Evolutionary conservation across 140 eudicot species (phyloP).

Genomic region (Flaveria floridana): DNA sequence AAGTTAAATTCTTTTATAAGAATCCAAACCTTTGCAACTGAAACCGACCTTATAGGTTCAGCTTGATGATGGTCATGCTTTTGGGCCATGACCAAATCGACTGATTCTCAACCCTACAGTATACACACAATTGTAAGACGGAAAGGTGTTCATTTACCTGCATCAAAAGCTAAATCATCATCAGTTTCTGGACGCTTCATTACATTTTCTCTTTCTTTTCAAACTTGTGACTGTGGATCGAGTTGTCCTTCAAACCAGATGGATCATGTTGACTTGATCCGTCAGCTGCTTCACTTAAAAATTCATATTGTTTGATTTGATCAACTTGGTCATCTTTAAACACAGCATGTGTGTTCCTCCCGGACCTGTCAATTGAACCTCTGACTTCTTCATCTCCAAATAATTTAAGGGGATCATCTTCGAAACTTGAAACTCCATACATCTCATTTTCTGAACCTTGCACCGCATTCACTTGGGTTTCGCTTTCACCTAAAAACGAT

Average conservation of each 20-base stretch:
- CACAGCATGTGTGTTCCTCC: conserved; percentile 2
- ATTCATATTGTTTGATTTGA: not conserved
- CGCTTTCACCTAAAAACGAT: not conserved
- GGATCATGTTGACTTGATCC: conserved; percentile 7
- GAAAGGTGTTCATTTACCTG: conserved; percentile 5
- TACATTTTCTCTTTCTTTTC: not conserved
- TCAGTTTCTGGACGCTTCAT: conserved; percentile 1
- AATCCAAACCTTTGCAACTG: not conserved
- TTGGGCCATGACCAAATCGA: not conserved
- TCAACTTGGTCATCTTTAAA: conserved; percentile 5
- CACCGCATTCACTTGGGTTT: conserved; percentile 6
- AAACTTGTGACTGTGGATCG: not conserved
- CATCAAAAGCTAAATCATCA: not conserved
- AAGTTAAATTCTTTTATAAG: too few relatives aligned
- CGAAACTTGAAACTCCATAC: conserved; percentile 7
- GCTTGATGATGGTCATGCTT: too few relatives aligned
- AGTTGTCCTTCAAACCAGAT: conserved; percentile 12
- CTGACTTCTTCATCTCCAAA: conserved; percentile 25
- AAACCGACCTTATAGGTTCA: not conserved
- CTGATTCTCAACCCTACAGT: not conserved
- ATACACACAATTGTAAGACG: not conserved
- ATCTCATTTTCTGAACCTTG: not conserved
- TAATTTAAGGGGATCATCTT: conserved; percentile 3
- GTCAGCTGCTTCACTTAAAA: conserved; percentile 18
- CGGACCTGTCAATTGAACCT: conserved; percentile 21